Evolutionary conservation across 2,329 filamentous ascomycete species (phyloP), one percentile per base, ranked within the genome.

Genomic region (Aspergillus sp.): DNA sequence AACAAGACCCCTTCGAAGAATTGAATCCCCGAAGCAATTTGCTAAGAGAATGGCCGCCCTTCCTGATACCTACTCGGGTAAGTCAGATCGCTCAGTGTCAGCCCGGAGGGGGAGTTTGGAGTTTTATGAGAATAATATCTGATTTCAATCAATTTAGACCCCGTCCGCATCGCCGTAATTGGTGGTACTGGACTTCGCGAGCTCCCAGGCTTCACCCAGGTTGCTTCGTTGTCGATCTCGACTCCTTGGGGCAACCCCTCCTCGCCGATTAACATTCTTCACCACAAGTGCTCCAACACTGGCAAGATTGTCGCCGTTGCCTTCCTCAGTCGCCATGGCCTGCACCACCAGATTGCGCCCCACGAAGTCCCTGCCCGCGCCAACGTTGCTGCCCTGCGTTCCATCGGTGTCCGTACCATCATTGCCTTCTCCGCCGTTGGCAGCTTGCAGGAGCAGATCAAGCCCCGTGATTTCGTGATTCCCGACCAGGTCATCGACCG

Each of bases 401-500:
- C 81, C 58, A 77, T 98, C 48, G 93, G 93, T 54, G 93, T 97
- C 37, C 84, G 90, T 60, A 87, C 83, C 64, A 81, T 97, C 65
- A 88, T 98, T 63, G 90, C 91, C 51, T 98, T 98, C 75, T 91
- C 86, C 52, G 93, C 93, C 39, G 93, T 98, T 45, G 93, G 93
- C 50, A 91, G 86, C 60, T 74, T 98, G 64, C 88, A 86, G 65
- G 93, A 96, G 73, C 81, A 89, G 61, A 91, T 98, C 67, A 88
- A 87, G 71, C 93, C 93, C 35, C 86, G 93, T 71, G 93, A 98
- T 74, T 98, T 98, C 67, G 88, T 97, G 40, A 79, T 98, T 9
- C 93, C 91, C 0, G 90, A 96, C 70, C 93, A 98, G 74, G 81
- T 95, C 66, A 96, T 97, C 65, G 93, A 98, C 73, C 88, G 91